Base-by-base conservation (phyloP, 1,284 basidiomycete genomes). In the Polyporus tsugae region DNA sequence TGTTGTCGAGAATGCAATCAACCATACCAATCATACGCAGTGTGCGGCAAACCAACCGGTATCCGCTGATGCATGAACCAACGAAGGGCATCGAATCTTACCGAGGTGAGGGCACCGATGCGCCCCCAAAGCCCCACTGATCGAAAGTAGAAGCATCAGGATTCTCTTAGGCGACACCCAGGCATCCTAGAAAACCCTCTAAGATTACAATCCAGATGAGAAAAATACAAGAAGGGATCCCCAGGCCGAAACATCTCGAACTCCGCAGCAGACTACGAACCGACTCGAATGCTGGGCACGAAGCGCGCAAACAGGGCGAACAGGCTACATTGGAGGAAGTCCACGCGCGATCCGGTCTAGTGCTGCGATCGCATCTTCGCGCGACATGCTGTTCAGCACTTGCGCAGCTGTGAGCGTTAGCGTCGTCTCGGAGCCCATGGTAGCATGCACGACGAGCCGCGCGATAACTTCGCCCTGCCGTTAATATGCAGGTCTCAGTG, bases 401-500 rank as follows among this genome's bases (percentile, higher is more conserved):
- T 72, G 61, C 13, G 69, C 67, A 0, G 71, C 64, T 10, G 69
- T 65, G 13, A 64, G 64, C 22, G 61, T 29, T 1, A 36, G 62
- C 7, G 38, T 46, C 52, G 38, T 44, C 22, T 38, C 52, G 22
- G 64, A 57, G 36, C 71, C 69, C 72, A 76, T 75, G 0, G 86
- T 85, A 19, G 86, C 82, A 71, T 92, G 89, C 22, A 95, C 90
- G 19, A 94, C 82, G 1, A 93, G 83, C n/a, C 95, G 88, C 1
- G 95, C 95, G 49, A 94, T 77, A 22, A 96, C 91, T 78, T 97
- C 95, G 38, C 95, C 95, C 92, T 89, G 67, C 13, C 36, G 25
- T 2, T 5, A 25, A 42, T 9, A 58, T 9, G 7, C 4, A 2
- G 35, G 13, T 5, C 29, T 3, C 19, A 19, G 55, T 29, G 44